Conservation (phyloP, 768 basidiomycete species). For the Polyporus arcularius region DNA sequence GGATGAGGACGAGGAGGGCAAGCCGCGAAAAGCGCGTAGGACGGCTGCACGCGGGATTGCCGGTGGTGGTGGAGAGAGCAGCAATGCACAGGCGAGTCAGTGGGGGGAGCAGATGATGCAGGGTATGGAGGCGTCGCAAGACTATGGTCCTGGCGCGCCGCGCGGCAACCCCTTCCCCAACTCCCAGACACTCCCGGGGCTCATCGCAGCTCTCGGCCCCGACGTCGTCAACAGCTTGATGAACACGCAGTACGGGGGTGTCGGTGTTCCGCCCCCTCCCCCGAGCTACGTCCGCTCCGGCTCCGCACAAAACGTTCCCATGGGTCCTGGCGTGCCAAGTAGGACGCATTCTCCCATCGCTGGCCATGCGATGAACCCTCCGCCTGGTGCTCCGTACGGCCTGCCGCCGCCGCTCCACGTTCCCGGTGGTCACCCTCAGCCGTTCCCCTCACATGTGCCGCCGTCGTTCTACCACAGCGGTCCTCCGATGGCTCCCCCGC, state of each 20-base stretch:
- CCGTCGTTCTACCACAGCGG: constrained; percentile 26
- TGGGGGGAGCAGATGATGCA: constrained; percentile 24
- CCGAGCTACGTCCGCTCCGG: constrained; percentile 63
- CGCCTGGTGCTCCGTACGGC: constrained; percentile 32
- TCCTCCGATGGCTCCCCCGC: constrained; percentile 11
- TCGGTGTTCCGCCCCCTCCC: constrained; percentile 22
- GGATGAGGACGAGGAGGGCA: constrained; percentile 39
- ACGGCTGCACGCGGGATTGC: background rate
- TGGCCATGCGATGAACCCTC: constrained; percentile 44
- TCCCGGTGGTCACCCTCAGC: constrained; percentile 22
- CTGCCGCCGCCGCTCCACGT: constrained; percentile 38
- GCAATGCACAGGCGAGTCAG: constrained; percentile 14
- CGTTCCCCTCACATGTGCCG: constrained; percentile 13
- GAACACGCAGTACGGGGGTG: constrained; percentile 13
- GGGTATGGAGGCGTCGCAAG: constrained; percentile 13
- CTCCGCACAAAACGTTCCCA: constrained; percentile 29
- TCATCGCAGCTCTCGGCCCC: constrained; percentile 42
- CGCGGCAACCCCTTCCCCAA: constrained; percentile 33
- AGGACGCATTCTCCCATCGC: constrained; percentile 69
- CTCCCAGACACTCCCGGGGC: constrained; percentile 62
- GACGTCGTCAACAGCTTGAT: constrained; percentile 21
- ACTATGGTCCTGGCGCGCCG: constrained; percentile 26
- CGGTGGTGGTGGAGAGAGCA: constrained; percentile 4
- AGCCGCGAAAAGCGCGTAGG: constrained; percentile 13
- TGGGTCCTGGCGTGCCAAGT: constrained; percentile 50